phyloP scores from a whole-genome alignment of 2,329 filamentous ascomycete species.

The Cyphellophora attinorum region DNA sequence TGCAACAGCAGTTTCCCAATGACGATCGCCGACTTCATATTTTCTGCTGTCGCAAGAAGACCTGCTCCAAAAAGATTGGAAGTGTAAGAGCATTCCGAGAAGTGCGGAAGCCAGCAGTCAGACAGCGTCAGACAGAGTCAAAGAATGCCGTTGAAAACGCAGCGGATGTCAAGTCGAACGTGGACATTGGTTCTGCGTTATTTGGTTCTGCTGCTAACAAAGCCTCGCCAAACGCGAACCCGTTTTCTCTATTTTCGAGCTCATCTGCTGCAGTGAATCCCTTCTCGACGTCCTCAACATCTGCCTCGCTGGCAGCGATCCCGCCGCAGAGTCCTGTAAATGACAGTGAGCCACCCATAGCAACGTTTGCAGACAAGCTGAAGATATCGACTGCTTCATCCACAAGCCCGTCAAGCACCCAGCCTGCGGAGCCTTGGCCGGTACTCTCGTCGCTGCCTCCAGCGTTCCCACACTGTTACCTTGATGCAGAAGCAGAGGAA shows the following conservation, averaged over 20 bases:
- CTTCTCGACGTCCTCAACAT: constrained; percentile 43
- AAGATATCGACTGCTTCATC: constrained; percentile 35
- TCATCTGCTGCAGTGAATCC: constrained; percentile 42
- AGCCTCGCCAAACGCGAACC: constrained; percentile 38
- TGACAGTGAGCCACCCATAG: constrained; percentile 49
- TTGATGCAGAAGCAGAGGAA: constrained; percentile 88
- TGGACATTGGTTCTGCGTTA: constrained; percentile 46
- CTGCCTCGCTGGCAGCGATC: constrained; percentile 33
- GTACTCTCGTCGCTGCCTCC: constrained; percentile 51
- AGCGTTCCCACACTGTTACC: constrained; percentile 67
- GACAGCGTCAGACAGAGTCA: constrained; percentile 16
- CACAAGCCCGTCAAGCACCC: constrained; percentile 16
- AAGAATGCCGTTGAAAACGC: constrained; percentile 1
- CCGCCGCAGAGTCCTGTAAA: constrained; percentile 28
- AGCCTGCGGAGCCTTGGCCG: constrained; percentile 69
- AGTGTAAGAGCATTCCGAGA: constrained; percentile 69
- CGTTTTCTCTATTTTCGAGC: constrained; percentile 33
- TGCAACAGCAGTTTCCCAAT: constrained; percentile 74
- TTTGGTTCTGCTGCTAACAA: constrained; percentile 44
- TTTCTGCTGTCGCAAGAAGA: constrained; percentile 67
- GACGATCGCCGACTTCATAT: constrained; percentile 85
- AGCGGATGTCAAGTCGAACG: constrained; percentile 17
- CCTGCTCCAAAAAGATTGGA: constrained; percentile 72
- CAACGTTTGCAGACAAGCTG: constrained; percentile 66
- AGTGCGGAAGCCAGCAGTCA: constrained; percentile 39